phyloP scores from a whole-genome alignment of 768 basidiomycete genomes.

The Lyophyllum shimeji region DNA sequence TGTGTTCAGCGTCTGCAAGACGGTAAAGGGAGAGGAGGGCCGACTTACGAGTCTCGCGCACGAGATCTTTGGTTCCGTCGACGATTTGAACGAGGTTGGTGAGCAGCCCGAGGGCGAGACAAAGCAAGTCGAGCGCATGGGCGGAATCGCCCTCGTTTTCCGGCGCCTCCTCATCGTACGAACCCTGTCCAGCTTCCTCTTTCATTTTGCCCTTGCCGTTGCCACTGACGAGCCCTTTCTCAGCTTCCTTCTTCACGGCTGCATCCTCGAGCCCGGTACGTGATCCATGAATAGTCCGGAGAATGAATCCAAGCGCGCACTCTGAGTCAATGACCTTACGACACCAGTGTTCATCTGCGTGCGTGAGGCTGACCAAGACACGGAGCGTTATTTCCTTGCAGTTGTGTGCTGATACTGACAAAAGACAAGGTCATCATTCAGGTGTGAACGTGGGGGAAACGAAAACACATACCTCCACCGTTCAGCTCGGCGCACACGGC shows the following conservation, averaged over 20 bases:
- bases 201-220: slow-evolving; percentile 17
- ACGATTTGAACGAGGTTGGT: slow-evolving; percentile 72
- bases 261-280: slow-evolving; percentile 3
- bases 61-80: slow-evolving; percentile 43
- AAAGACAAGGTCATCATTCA: slow-evolving; percentile 4
- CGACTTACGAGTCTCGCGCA: slow-evolving; percentile 51
- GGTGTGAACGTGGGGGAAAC: neutral
- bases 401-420: slow-evolving; percentile 25
- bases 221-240: neutral
- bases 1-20: neutral
- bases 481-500: slow-evolving; percentile 48
- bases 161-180: slow-evolving; percentile 6
- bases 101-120: slow-evolving; percentile 71
- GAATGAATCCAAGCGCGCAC: slow-evolving; percentile 43
- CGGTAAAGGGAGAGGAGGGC: neutral
- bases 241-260: slow-evolving; percentile 9
- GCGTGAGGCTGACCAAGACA: slow-evolving; percentile 71
- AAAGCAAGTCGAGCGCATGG: slow-evolving; percentile 65
- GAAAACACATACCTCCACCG: slow-evolving; percentile 18
- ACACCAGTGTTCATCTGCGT: slow-evolving; percentile 60
- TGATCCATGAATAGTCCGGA: slow-evolving; percentile 39
- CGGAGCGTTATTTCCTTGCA: slow-evolving; percentile 62
- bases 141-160: slow-evolving; percentile 26
- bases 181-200: slow-evolving; percentile 2
- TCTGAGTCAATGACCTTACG: slow-evolving; percentile 46